A percentile compares a stretch with the other conserved stretches of the same genome.
These are phyloP conservation scores for Naganishia albida DNA, from an alignment of 1,284 basidiomycete species.

Conservation along the genomic window DNA sequence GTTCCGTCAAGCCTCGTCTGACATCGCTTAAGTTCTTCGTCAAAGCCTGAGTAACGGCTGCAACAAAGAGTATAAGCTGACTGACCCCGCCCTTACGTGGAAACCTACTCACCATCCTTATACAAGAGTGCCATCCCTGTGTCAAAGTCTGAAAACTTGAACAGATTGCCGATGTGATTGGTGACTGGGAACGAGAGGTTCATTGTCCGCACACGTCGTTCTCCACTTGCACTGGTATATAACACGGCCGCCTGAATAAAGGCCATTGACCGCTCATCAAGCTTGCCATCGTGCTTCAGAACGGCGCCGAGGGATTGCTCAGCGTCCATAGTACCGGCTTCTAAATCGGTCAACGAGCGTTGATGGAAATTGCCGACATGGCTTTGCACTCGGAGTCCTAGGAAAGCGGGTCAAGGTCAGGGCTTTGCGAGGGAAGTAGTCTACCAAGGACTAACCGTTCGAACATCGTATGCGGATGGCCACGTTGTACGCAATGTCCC, in stretches of 20 bases:
- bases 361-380: slow-evolving; percentile 83
- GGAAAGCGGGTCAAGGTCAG: not conserved
- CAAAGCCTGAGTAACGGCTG: slow-evolving; percentile 69
- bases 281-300: slow-evolving; percentile 63
- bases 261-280: slow-evolving; percentile 76
- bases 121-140: slow-evolving; percentile 71
- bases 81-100: not conserved
- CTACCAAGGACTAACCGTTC: slow-evolving; percentile 61
- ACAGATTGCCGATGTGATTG: slow-evolving; percentile 84
- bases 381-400: slow-evolving; percentile 71
- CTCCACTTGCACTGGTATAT: slow-evolving; percentile 78
- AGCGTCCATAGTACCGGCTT: slow-evolving; percentile 77
- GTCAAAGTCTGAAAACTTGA: slow-evolving; percentile 90
- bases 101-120: slow-evolving; percentile 67
- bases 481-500: slow-evolving; percentile 79
- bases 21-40: slow-evolving; percentile 70
- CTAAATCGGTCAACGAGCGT: slow-evolving; percentile 72
- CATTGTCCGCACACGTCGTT: slow-evolving; percentile 79
- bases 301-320: slow-evolving; percentile 74
- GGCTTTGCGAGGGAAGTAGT: slow-evolving; percentile 7
- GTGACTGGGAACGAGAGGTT: slow-evolving; percentile 83
- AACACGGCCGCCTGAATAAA: slow-evolving; percentile 88
- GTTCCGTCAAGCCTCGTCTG: slow-evolving; percentile 79
- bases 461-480: slow-evolving; percentile 82
- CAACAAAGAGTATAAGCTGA: slow-evolving; percentile 23